phyloP scores from a whole-genome alignment of 2,329 filamentous ascomycete species.

The Ophiostoma pallidulum region DNA sequence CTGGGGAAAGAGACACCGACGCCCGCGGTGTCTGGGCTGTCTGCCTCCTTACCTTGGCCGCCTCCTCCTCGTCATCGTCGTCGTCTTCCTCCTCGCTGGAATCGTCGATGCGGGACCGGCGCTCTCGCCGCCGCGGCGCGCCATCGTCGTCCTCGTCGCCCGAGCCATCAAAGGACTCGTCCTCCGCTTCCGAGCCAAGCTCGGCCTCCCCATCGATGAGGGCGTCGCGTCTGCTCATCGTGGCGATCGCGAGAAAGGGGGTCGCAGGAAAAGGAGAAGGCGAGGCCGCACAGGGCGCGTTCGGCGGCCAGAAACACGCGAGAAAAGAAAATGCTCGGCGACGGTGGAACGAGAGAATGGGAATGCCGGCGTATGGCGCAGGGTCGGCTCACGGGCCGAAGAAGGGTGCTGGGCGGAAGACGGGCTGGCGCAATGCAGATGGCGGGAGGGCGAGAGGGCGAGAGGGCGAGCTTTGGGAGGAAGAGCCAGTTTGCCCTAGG shows the following conservation, averaged over 20 bases:
- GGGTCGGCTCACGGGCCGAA: too few relatives aligned
- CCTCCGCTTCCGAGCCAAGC: conserved; percentile 76
- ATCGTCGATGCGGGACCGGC: conserved; percentile 52
- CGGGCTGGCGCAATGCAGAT: background rate
- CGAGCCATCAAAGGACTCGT: conserved; percentile 74
- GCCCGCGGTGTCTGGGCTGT: conserved; percentile 8
- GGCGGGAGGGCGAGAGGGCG: background rate
- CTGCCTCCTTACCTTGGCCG: conserved; percentile 49
- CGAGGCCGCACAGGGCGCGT: background rate
- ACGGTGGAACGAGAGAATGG: too few relatives aligned
- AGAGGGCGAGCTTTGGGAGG: background rate
- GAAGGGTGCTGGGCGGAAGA: background rate
- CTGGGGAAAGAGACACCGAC: conserved; percentile 16
- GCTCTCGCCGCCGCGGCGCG: conserved; percentile 34
- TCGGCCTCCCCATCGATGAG: conserved; percentile 80
- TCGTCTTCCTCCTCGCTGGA: conserved; percentile 90
- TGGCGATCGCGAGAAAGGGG: conserved; percentile 19
- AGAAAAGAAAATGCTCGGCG: background rate
- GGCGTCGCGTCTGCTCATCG: conserved; percentile 60
- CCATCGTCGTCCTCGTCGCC: conserved; percentile 68
- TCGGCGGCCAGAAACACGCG: too few relatives aligned
- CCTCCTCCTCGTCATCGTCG: conserved; percentile 82
- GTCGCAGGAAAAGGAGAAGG: background rate
- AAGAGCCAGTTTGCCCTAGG: background rate
- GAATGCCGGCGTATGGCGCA: too few relatives aligned